A percentile compares a stretch with the other conserved stretches of the same genome.
Evolutionary conservation across 257 asterid genomes (phyloP).

Genomic region (Cynanchum wilfordii): DNA sequence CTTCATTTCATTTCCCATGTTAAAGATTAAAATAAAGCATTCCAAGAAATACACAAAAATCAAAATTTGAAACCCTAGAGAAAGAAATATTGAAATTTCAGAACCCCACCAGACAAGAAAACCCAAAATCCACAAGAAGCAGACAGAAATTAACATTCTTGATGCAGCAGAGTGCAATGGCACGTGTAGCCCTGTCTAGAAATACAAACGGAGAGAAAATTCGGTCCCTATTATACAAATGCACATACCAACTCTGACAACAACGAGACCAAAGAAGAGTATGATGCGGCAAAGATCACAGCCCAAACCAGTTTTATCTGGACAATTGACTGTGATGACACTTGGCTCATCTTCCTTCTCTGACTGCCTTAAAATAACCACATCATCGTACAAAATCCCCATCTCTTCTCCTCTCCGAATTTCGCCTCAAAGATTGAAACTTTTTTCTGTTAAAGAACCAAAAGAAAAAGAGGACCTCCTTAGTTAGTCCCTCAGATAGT

Average conservation of each 20-base stretch:
- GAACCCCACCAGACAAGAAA: neutral
- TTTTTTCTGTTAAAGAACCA: slow-evolving; percentile 1
- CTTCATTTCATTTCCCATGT: neutral
- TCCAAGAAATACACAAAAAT: neutral
- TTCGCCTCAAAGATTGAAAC: slow-evolving; percentile 2
- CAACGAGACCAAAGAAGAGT: slow-evolving; percentile 73
- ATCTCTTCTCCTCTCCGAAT: slow-evolving; percentile 22
- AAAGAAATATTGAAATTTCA: neutral
- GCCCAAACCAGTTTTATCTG: slow-evolving; percentile 87
- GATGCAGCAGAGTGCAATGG: neutral
- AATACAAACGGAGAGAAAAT: neutral
- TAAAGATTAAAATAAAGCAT: neutral
- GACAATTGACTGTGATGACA: slow-evolving; percentile 81
- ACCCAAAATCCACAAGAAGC: neutral
- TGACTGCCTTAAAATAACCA: slow-evolving; percentile 54
- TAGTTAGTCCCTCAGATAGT: neutral
- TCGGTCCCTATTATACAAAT: neutral
- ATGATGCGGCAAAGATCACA: slow-evolving; percentile 87
- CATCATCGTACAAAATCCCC: slow-evolving; percentile 71
- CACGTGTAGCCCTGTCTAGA: neutral
- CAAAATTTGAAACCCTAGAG: neutral
- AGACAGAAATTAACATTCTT: neutral
- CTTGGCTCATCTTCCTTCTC: slow-evolving; percentile 69
- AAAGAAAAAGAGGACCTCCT: neutral
- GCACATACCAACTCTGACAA: slow-evolving; percentile 61